Base-by-base conservation (phyloP, 129 eudicot genomes). In the Chrysanthemum lavandulifolium region DNA sequence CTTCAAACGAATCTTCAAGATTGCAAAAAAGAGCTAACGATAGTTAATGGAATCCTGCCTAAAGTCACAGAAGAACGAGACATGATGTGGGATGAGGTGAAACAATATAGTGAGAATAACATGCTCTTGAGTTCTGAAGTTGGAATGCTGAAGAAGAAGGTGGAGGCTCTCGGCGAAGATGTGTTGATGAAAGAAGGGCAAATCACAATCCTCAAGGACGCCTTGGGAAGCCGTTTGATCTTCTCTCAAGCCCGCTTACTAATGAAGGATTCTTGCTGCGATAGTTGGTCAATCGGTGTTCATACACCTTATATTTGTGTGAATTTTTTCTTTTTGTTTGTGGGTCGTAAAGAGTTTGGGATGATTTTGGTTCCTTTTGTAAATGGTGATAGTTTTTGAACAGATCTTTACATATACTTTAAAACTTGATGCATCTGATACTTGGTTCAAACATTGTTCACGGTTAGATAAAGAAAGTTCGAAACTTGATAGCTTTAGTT, bases 111-210 rank as follows among this genome's bases (percentile, higher is more conserved):
- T 31, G 99, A 95, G 85, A 91, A 83, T 79, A 91, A 85, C 75
- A 95, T 95, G 96, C 67, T 95, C 18, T 68, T 88, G 78, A 80
- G 77, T 56, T 78, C 88, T 16, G 96, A 95, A 79, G 74, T 91
- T 53, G 87, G 67, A n/a, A 53, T 58, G 60, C 33, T 90, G 83
- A 95, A 84, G 84, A 95, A 85, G 86, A 95, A 80, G 63, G 74
- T 95, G 33, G 99, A 91, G 78, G 79, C 78, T 56, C 88, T 90
- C 2, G 99, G 91, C 18, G 99, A 95, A 82, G 99, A 91, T 27
- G 79, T 95, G 36, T 84, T 95, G 19, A 19, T 91, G 29, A 95
- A 86, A 79, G 99, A 95, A 82, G 99, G 99, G 8, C 97, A 95
- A 76, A 95, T 95, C 31, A 78, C 94, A n/a, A 90, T 95, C 36